Evolutionary conservation across 2,329 filamentous ascomycete species (phyloP).

Genomic region (Fusarium xyrophilum): DNA sequence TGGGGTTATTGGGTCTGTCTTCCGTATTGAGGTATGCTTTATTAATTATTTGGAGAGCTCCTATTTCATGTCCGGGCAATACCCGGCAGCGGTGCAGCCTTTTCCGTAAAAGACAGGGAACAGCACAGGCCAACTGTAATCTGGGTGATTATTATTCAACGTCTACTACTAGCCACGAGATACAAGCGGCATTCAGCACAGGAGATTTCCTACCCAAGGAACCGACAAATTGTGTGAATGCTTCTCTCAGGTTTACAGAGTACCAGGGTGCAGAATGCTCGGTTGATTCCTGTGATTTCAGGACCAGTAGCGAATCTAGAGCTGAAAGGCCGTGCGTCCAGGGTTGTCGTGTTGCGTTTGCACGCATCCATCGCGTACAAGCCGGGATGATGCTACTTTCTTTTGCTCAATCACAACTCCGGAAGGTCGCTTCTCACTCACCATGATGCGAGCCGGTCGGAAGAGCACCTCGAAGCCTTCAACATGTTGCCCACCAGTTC

Average conservation of each 20-base stretch:
- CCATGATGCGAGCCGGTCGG: constrained; percentile 34
- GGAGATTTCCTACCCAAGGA: neutral
- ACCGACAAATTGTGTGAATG: constrained; percentile 26
- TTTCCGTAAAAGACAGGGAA: neutral
- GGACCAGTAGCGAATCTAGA: constrained; percentile 5
- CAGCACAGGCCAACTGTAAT: neutral
- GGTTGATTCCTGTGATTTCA: constrained; percentile 11
- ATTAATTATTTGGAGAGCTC: neutral
- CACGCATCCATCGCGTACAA: constrained; percentile 20
- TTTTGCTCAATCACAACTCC: constrained; percentile 41
- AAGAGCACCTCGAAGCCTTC: constrained; percentile 16
- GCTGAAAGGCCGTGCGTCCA: constrained; percentile 19
- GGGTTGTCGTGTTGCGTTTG: constrained; percentile 21
- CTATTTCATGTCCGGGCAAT: constrained; percentile 27
- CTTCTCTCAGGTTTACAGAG: constrained; percentile 27
- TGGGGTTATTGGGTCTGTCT: neutral
- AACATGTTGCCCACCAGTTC: constrained; percentile 32
- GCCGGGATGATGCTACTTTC: constrained; percentile 41
- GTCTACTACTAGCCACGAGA: neutral
- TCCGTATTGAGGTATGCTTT: neutral
- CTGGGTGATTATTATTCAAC: constrained; percentile 2
- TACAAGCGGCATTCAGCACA: constrained; percentile 6
- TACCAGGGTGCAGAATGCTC: constrained; percentile 25
- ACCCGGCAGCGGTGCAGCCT: constrained; percentile 14
- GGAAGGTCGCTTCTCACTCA: constrained; percentile 29